Conservation (phyloP, 2,329 filamentous ascomycete species). For the Geosmithia morbida region DNA sequence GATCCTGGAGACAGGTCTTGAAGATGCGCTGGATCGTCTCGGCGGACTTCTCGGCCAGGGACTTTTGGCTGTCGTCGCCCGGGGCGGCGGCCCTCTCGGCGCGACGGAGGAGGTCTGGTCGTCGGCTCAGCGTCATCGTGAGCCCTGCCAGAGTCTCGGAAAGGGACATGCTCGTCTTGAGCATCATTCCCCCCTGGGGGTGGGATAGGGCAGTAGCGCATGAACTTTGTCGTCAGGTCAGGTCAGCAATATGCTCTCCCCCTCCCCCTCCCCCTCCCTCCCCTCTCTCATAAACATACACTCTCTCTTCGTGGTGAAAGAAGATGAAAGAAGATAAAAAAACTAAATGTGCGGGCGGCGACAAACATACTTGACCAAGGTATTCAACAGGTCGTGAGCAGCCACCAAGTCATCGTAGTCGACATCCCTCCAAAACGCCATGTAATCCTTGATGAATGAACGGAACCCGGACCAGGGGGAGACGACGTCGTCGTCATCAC, state of each 20-base stretch:
- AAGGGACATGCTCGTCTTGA: constrained; percentile 71
- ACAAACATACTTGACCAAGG: constrained; percentile 53
- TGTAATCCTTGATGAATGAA: constrained; percentile 67
- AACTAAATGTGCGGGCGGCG: neutral
- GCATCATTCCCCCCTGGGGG: constrained; percentile 65
- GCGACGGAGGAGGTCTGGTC: constrained; percentile 60
- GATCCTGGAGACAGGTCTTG: constrained; percentile 75
- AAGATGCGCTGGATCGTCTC: constrained; percentile 87
- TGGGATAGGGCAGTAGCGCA: constrained; percentile 73
- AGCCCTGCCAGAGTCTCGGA: constrained; percentile 69
- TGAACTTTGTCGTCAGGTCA: constrained; percentile 38
- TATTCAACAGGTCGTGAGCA: constrained; percentile 61
- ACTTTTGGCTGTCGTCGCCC: constrained; percentile 53
- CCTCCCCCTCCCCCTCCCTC: too few relatives aligned
- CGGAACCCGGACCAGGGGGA: constrained; percentile 64
- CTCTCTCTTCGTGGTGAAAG: too few relatives aligned
- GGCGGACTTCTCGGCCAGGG: constrained; percentile 74
- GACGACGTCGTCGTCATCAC: constrained; percentile 45
- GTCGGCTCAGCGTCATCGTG: constrained; percentile 70
- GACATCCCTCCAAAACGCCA: constrained; percentile 69
- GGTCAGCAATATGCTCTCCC: neutral
- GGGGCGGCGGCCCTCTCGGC: constrained; percentile 26
- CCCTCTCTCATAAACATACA: too few relatives aligned
- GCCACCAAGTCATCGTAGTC: constrained; percentile 60
- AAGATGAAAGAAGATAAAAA: constrained; percentile 2